These are phyloP conservation scores for Asterella californica DNA, from an alignment of 225 moss, liverwort and hornwort species.

Conservation along the genomic window DNA sequence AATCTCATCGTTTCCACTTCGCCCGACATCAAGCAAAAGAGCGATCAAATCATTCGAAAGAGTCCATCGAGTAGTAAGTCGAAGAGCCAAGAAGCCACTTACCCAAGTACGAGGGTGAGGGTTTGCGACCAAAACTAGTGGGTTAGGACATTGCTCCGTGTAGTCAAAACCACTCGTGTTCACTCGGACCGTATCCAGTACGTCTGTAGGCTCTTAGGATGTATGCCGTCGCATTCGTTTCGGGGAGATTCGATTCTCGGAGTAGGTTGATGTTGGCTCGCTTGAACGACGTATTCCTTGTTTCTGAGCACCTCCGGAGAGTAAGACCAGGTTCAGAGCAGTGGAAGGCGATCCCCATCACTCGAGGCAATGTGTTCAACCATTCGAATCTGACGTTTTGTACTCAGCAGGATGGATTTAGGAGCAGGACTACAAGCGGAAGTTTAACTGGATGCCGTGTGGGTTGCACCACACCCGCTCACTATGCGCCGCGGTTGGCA, in stretches of 20 bases:
- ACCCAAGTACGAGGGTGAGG: too few relatives aligned
- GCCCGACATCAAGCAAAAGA: too few relatives aligned
- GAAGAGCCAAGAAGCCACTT: too few relatives aligned
- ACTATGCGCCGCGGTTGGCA: slow-evolving; percentile 35
- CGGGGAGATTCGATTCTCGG: not conserved
- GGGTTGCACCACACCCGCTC: slow-evolving; percentile 41
- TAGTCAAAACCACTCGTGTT: too few relatives aligned
- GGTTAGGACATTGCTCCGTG: too few relatives aligned
- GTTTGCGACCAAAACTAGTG: too few relatives aligned
- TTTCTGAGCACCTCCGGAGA: not conserved
- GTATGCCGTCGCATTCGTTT: not conserved
- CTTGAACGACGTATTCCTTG: not conserved
- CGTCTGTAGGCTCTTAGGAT: too few relatives aligned
- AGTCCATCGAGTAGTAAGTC: too few relatives aligned
- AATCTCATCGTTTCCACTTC: too few relatives aligned
- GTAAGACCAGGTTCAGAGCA: not conserved
- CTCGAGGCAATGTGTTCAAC: not conserved
- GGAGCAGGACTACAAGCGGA: not conserved
- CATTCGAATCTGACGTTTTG: not conserved
- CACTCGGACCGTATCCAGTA: too few relatives aligned
- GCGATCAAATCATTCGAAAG: too few relatives aligned
- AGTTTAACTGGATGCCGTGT: slow-evolving; percentile 32
- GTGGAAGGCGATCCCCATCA: not conserved
- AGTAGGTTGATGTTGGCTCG: not conserved
- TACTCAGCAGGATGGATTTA: not conserved